These are phyloP conservation scores for Escovopsis sp. DNA, from an alignment of 2,329 filamentous ascomycete genomes.

Conservation along the genomic window DNA sequence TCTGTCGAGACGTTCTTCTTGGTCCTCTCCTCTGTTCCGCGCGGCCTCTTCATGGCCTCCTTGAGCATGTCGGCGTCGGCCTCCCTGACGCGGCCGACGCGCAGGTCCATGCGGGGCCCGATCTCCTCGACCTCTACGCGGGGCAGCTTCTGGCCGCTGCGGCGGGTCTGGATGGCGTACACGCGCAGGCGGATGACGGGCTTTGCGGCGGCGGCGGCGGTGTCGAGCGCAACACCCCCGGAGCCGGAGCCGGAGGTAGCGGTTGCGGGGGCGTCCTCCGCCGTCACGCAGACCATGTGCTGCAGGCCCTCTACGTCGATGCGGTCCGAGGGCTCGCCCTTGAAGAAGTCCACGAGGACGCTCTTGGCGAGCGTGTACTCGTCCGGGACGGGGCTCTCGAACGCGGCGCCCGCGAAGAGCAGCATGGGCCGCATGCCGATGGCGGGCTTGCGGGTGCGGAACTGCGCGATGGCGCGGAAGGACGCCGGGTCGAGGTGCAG, in stretches of 20 bases:
- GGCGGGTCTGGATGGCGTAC: constrained; percentile 77
- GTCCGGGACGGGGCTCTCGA: constrained; percentile 66
- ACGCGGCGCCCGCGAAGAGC: constrained; percentile 77
- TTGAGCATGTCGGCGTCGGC: constrained; percentile 70
- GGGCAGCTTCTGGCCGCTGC: constrained; percentile 73
- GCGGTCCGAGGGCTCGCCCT: constrained; percentile 57
- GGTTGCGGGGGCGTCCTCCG: constrained; percentile 53
- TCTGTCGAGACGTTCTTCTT: constrained; percentile 98
- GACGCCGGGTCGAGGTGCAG: constrained; percentile 63
- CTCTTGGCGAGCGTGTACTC: constrained; percentile 78
- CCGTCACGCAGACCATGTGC: constrained; percentile 72
- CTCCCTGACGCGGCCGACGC: constrained; percentile 65
- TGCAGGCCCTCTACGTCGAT: constrained; percentile 92
- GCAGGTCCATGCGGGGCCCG: constrained; percentile 85
- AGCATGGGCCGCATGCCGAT: constrained; percentile 81
- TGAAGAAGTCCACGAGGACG: constrained; percentile 82
- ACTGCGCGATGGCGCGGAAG: constrained; percentile 56
- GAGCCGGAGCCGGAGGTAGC: constrained; percentile 23
- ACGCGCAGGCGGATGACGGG: constrained; percentile 54
- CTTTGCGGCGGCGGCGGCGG: constrained; percentile 27
- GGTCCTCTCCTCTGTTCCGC: constrained; percentile 56
- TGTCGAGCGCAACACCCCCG: too few relatives aligned
- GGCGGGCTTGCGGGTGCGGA: constrained; percentile 61
- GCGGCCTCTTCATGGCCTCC: constrained; percentile 78
- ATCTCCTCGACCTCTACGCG: constrained; percentile 91